Evolutionary conservation across 305 asterid genomes (phyloP).

Genomic region (Euphrasia arctica): DNA sequence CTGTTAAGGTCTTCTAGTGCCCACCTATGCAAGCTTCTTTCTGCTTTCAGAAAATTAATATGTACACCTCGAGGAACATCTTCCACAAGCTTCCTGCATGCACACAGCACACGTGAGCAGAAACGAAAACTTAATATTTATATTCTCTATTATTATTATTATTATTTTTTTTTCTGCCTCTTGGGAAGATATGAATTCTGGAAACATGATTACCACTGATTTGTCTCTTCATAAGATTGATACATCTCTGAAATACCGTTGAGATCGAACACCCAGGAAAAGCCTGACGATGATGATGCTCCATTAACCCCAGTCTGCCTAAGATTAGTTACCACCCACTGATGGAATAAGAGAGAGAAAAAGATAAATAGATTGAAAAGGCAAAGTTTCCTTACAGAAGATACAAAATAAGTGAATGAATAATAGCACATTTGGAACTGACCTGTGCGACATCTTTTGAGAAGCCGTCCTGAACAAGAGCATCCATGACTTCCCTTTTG

Average conservation of each 20-base stretch:
- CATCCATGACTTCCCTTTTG: slow-evolving; percentile 66
- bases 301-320: slow-evolving; percentile 51
- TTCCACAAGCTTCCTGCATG: slow-evolving; percentile 80
- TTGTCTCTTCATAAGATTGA: slow-evolving; percentile 89
- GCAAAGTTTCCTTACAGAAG: not conserved
- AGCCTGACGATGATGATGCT: slow-evolving; percentile 52
- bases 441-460: slow-evolving; percentile 96
- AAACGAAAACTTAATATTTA: not conserved
- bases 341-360: slow-evolving; percentile 26
- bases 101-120: slow-evolving; percentile 10
- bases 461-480: slow-evolving; percentile 76
- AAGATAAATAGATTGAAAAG: not conserved
- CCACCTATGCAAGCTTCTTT: slow-evolving; percentile 96
- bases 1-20: slow-evolving; percentile 87
- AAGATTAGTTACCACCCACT: slow-evolving; percentile 98
- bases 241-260: slow-evolving; percentile 89
- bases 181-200: slow-evolving; percentile 4
- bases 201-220: slow-evolving; percentile 53
- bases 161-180: not conserved
- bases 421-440: slow-evolving; percentile 1
- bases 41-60: slow-evolving; percentile 89
- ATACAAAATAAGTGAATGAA: not conserved
- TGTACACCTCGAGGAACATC: slow-evolving; percentile 97
- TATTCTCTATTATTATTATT: too few species aligned
- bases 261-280: slow-evolving; percentile 82